Evolutionary conservation across 2,329 filamentous ascomycete species (phyloP).

Genomic region (Exophiala oligosperma): DNA sequence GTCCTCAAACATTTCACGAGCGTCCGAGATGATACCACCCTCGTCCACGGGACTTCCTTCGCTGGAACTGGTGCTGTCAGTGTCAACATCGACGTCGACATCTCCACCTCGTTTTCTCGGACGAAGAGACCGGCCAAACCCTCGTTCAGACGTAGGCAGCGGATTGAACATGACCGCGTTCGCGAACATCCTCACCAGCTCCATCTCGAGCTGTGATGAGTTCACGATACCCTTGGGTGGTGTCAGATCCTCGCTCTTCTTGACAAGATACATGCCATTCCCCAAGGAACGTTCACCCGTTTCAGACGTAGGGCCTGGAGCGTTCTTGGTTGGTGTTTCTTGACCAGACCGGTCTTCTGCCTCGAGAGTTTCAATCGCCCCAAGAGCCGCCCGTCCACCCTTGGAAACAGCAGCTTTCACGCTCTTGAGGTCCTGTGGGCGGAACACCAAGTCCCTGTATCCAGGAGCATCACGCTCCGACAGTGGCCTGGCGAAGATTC

Average conservation of each 20-base stretch:
- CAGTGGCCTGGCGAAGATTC: slow-evolving; percentile 75
- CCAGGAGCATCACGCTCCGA: slow-evolving; percentile 74
- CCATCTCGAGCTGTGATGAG: slow-evolving; percentile 85
- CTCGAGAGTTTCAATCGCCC: slow-evolving; percentile 40
- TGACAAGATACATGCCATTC: slow-evolving; percentile 43
- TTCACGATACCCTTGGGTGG: slow-evolving; percentile 92
- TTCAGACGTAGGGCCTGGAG: background rate
- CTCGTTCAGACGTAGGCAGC: slow-evolving; percentile 63
- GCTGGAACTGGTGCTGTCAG: slow-evolving; percentile 39
- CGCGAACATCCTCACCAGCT: slow-evolving; percentile 94
- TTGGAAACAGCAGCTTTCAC: slow-evolving; percentile 69
- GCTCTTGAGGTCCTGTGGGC: slow-evolving; percentile 74
- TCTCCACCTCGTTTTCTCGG: slow-evolving; percentile 25
- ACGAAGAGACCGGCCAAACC: slow-evolving; percentile 63
- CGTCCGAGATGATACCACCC: slow-evolving; percentile 83
- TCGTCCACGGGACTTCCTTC: slow-evolving; percentile 69
- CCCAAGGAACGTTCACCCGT: slow-evolving; percentile 34
- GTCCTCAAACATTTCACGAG: slow-evolving; percentile 84
- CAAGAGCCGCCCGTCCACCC: slow-evolving; percentile 45
- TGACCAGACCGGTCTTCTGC: slow-evolving; percentile 50
- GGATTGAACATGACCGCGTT: slow-evolving; percentile 99
- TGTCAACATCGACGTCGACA: slow-evolving; percentile 50
- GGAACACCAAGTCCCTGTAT: slow-evolving; percentile 71
- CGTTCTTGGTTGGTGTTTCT: slow-evolving; percentile 9
- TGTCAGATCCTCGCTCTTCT: slow-evolving; percentile 72